phyloP scores from a whole-genome alignment of 768 basidiomycete genomes.

The Naganishia onofrii region DNA sequence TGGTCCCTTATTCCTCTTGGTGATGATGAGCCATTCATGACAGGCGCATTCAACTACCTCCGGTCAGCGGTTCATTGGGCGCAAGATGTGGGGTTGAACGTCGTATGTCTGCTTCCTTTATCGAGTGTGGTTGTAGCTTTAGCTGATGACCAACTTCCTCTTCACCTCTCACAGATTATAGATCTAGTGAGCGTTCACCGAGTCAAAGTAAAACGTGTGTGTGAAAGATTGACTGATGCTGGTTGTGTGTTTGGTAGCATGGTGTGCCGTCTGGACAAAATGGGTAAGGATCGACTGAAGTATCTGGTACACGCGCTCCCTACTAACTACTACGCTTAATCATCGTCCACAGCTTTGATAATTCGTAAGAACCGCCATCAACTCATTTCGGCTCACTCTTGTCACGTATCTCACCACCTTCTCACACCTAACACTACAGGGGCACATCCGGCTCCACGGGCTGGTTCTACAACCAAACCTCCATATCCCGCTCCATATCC shows the following conservation, averaged over 20 bases:
- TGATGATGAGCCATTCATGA: constrained; percentile 43
- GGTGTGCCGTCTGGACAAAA: constrained; percentile 49
- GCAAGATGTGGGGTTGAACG: constrained; percentile 39
- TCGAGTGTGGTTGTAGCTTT: not conserved
- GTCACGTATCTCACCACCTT: too few relatives aligned
- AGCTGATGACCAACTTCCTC: too few relatives aligned
- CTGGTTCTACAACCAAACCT: constrained; percentile 46
- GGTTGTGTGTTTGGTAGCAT: constrained; percentile 27
- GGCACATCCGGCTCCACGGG: constrained; percentile 39
- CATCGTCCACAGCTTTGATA: constrained; percentile 49
- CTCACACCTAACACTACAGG: constrained; percentile 24
- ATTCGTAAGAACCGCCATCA: constrained; percentile 35
- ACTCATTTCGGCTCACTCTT: not conserved
- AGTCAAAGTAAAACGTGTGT: not conserved
- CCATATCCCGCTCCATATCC: constrained; percentile 40
- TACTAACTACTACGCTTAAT: too few relatives aligned
- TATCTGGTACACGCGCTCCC: too few relatives aligned
- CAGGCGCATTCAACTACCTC: constrained; percentile 45
- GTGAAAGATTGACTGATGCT: constrained; percentile 1
- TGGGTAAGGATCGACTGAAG: constrained; percentile 23
- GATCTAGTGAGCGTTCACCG: constrained; percentile 31
- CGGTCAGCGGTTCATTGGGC: constrained; percentile 47
- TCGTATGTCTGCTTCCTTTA: not conserved
- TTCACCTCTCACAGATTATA: constrained; percentile 40
- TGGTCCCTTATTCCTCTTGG: constrained; percentile 48